These are phyloP conservation scores for Avena sativa DNA, from an alignment of 176 grass and related monocot species.

Conservation along the genomic window DNA sequence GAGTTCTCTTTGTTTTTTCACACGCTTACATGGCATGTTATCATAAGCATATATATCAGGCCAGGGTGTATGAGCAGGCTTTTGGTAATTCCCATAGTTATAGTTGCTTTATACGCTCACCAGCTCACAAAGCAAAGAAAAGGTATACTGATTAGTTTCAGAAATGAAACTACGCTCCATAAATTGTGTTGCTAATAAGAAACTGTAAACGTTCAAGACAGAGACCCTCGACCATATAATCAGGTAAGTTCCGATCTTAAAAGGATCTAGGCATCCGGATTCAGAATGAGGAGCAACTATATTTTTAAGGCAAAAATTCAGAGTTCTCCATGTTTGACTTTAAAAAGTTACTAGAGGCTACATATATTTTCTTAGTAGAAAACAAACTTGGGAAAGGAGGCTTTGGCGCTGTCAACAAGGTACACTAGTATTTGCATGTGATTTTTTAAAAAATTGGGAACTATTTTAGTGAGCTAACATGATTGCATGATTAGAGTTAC, in stretches of 20 bases:
- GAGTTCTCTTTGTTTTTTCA: too few relatives aligned
- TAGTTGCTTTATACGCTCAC: neutral
- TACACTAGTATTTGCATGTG: neutral
- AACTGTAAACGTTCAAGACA: neutral
- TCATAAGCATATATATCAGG: neutral
- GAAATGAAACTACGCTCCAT: neutral
- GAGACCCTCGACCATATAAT: neutral
- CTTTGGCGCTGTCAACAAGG: constrained; percentile 54
- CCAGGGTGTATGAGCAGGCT: neutral
- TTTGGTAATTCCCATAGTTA: neutral
- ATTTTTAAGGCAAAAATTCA: constrained; percentile 13
- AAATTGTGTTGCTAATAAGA: neutral
- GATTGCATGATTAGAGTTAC: too few relatives aligned
- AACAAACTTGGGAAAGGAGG: constrained; percentile 49
- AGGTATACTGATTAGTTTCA: neutral
- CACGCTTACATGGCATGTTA: neutral
- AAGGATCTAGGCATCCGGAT: neutral
- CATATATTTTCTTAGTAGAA: constrained; percentile 33
- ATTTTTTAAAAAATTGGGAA: too few relatives aligned
- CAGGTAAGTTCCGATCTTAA: neutral
- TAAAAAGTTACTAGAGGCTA: constrained; percentile 29
- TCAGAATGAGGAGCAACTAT: neutral
- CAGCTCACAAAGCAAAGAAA: neutral
- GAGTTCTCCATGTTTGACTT: constrained; percentile 44
- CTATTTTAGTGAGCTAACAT: too few relatives aligned